Conservation (phyloP, 495 filamentous ascomycete genomes). For the Hypoxylon cercidicola region DNA sequence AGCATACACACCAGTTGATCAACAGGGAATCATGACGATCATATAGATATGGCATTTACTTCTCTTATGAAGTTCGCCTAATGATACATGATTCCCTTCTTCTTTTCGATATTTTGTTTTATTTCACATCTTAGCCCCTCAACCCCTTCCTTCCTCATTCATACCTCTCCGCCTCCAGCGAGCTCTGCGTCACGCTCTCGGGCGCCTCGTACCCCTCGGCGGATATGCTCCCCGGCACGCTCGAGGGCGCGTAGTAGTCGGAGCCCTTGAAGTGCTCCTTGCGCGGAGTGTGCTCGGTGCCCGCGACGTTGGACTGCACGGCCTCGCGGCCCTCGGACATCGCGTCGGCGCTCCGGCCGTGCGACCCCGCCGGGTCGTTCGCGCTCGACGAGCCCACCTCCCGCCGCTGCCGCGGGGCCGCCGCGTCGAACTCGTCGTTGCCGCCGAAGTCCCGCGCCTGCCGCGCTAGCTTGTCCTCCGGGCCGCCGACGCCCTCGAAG, state of each 20-base stretch:
- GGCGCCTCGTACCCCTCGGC: conserved; percentile 46
- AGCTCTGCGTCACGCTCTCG: conserved; percentile 38
- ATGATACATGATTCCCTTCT: background rate
- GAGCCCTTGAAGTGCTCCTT: conserved; percentile 41
- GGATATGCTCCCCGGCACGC: conserved; percentile 43
- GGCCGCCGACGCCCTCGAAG: conserved; percentile 49
- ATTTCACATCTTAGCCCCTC: background rate
- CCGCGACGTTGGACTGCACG: conserved; percentile 31
- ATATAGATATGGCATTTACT: no score
- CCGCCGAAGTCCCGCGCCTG: conserved; percentile 45
- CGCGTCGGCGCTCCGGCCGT: conserved; percentile 9
- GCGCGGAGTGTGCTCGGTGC: conserved; percentile 18
- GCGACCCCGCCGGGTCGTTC: conserved; percentile 12
- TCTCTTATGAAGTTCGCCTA: background rate
- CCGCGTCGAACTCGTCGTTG: conserved; percentile 38
- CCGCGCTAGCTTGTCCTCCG: conserved; percentile 47
- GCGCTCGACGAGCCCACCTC: conserved; percentile 15
- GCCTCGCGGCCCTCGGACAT: conserved; percentile 39
- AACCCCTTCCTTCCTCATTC: conserved; percentile 3
- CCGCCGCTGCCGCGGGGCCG: conserved; percentile 10
- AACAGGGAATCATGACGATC: no score
- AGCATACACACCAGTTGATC: no score
- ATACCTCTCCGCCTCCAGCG: conserved; percentile 41
- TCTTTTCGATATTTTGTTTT: background rate
- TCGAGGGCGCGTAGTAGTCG: conserved; percentile 40